Conservation (phyloP, 108 stramenopile species). For the Nitzschia sp. region DNA sequence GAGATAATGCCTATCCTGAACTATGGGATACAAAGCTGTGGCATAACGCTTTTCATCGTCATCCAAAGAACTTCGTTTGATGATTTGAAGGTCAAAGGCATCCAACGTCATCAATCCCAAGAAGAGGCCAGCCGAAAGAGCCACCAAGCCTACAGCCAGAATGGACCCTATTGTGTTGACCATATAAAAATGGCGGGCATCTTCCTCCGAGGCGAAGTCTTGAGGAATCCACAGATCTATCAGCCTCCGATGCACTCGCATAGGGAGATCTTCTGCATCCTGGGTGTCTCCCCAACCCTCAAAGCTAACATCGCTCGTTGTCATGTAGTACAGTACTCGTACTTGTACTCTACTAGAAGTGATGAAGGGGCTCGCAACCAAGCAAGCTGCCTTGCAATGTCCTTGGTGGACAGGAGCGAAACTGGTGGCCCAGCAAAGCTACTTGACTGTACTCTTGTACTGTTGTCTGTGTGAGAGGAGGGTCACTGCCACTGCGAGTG, state of each 20-base stretch:
- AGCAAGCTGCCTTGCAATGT: too few species aligned
- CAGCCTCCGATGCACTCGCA: constrained; percentile 1
- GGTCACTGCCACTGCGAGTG: too few species aligned
- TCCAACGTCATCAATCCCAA: constrained; percentile 83
- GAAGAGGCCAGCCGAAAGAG: constrained; percentile 75
- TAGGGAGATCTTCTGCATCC: too few species aligned
- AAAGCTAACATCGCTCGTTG: too few species aligned
- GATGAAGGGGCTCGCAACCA: too few species aligned
- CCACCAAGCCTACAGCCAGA: constrained; percentile 55
- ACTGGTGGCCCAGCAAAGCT: too few species aligned
- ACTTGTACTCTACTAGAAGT: too few species aligned
- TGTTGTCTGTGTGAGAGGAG: too few species aligned
- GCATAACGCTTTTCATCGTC: constrained; percentile 45
- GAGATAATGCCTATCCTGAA: constrained; percentile 74
- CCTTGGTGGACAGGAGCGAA: too few species aligned
- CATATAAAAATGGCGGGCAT: constrained; percentile 6
- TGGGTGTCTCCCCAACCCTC: too few species aligned
- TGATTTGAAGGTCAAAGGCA: constrained; percentile 63
- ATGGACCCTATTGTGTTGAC: constrained; percentile 35
- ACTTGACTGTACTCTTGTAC: too few species aligned
- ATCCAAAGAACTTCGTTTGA: constrained; percentile 44
- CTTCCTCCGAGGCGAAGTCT: not conserved
- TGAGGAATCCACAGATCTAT: constrained; percentile 3
- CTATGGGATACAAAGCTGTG: constrained; percentile 43
- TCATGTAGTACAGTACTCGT: too few species aligned